These are phyloP conservation scores for Keqinozyma sinolaborantium DNA, from an alignment of 1,139 yeast species.

Conservation along the genomic window DNA sequence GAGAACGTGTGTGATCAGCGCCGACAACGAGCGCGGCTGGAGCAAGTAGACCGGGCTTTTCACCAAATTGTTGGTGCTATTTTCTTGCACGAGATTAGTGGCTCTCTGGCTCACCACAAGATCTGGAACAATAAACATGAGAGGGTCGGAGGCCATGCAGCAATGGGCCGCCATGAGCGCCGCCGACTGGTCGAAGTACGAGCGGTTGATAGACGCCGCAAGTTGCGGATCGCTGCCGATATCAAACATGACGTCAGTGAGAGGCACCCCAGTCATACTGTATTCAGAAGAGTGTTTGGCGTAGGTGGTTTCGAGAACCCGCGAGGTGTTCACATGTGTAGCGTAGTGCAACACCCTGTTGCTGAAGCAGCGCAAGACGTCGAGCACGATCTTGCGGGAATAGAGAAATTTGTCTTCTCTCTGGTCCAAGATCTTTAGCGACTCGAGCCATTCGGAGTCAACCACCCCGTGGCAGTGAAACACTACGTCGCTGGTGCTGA, in stretches of 20 bases:
- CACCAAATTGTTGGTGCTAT: slow-evolving; percentile 25
- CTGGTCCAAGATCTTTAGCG: slow-evolving; percentile 17
- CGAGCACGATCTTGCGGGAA: slow-evolving; percentile 16
- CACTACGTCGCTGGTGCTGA: slow-evolving; percentile 22
- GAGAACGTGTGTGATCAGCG: background rate
- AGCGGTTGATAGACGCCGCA: slow-evolving; percentile 9
- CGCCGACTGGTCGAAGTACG: slow-evolving; percentile 25
- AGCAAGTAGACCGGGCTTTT: slow-evolving; percentile 20
- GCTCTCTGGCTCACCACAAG: slow-evolving; percentile 7
- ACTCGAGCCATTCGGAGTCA: slow-evolving; percentile 17
- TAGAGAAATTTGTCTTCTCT: slow-evolving; percentile 17
- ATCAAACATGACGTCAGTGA: slow-evolving; percentile 18
- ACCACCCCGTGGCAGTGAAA: slow-evolving; percentile 26
- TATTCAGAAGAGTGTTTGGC: slow-evolving; percentile 19
- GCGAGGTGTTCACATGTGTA: slow-evolving; percentile 6
- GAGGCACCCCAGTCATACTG: slow-evolving; percentile 15
- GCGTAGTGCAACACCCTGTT: slow-evolving; percentile 9
- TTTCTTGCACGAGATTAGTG: slow-evolving; percentile 19
- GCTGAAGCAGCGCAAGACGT: slow-evolving; percentile 18
- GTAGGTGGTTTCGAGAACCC: slow-evolving; percentile 17
- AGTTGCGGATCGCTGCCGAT: slow-evolving; percentile 1
- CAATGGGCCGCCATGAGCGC: slow-evolving; percentile 23
- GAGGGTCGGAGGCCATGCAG: slow-evolving; percentile 18
- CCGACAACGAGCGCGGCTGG: slow-evolving; percentile 2
- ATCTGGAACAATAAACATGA: slow-evolving; percentile 25